Percentiles rank a stretch among this genome's conserved stretches.
These are phyloP conservation scores for Powellomyces hirtus DNA, from an alignment of 192 early-diverging fungal species.

Conservation along the genomic window DNA sequence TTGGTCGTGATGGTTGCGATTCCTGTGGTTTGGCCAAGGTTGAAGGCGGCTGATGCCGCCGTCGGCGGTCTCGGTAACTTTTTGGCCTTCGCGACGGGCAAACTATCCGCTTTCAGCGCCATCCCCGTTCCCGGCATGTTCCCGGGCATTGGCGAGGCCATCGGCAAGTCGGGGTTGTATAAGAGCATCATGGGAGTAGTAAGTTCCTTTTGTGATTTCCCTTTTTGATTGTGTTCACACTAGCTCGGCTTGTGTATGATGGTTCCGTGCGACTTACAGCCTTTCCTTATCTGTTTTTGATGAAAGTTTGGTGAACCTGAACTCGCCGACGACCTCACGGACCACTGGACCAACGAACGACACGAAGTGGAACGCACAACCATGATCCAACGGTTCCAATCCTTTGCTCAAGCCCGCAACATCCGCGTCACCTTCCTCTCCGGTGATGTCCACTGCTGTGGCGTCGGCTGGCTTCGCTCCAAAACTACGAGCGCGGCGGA, in stretches of 20 bases:
- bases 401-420: conserved; percentile 56
- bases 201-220: neutral
- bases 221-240: neutral
- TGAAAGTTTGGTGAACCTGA: conserved; percentile 75
- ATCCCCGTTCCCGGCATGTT: neutral
- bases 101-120: conserved; percentile 1
- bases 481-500: conserved; percentile 57
- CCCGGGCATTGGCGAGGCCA: conserved; percentile 22
- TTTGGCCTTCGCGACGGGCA: conserved; percentile 4
- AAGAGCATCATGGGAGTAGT: conserved; percentile 44
- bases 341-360: conserved; percentile 61
- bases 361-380: conserved; percentile 69
- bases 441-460: conserved; percentile 70
- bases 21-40: conserved; percentile 73
- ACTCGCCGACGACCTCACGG: conserved; percentile 82
- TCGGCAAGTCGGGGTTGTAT: conserved; percentile 27
- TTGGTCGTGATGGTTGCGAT: conserved; percentile 70
- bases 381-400: conserved; percentile 65
- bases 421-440: conserved; percentile 79
- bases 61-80: conserved; percentile 52
- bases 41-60: conserved; percentile 66
- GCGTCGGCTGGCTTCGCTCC: conserved; percentile 57
- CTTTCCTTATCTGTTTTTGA: neutral
- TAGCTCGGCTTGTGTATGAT: neutral
- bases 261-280: neutral